Base-by-base conservation (phyloP, 805 yeast genomes). In the Lipomyces mesembrius region DNA sequence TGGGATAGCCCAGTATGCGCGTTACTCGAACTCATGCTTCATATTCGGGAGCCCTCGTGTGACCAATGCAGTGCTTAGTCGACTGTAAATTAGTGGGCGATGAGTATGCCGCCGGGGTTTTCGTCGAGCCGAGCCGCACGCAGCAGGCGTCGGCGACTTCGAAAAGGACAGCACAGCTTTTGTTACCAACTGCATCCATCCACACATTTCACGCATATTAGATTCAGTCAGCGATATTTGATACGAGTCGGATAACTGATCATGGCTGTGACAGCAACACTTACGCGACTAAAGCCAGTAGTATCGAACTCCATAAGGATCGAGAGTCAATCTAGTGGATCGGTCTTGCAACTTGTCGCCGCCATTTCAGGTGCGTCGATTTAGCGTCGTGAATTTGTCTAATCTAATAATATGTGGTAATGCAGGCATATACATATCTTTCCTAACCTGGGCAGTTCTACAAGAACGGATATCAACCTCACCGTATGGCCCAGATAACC, bases 401-500 rank as follows among this genome's bases (percentile, higher is more conserved):
- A 58, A 46, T 12, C 20, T 55, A 53, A 62, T 65, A 4, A 54
- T 79, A 3, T 83, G 84, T 64, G 79, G 82, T 1, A 25, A 25
- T 52, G 57, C 72, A 8, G 98, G 98, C 0, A 90, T 95, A 49
- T 95, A 95, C 75, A 86, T 85, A 1, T 89, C 97, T 59, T 95
- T 95, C 74, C 79, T 95, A 34, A 83, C 94, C 1, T 95, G 99
- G 99, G 92, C 97, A 0, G 84, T 91, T 49, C 84, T 95, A 12
- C 98, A 95, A 75, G 99, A 95, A 77, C 87, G 94, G 58, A 86
- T 95, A 70, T 84, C 92, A 14, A 86, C 92, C 1, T 88, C 87
- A 57, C 85, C 90, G 12, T 92, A 92, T 78, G 91, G 90, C 1
- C 73, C 79, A 8, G 83, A 84, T 37, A 74, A 77, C 17, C 83